These are phyloP conservation scores for Moricandia moricandioides DNA, from an alignment of 345 rosid species.

Conservation along the genomic window DNA sequence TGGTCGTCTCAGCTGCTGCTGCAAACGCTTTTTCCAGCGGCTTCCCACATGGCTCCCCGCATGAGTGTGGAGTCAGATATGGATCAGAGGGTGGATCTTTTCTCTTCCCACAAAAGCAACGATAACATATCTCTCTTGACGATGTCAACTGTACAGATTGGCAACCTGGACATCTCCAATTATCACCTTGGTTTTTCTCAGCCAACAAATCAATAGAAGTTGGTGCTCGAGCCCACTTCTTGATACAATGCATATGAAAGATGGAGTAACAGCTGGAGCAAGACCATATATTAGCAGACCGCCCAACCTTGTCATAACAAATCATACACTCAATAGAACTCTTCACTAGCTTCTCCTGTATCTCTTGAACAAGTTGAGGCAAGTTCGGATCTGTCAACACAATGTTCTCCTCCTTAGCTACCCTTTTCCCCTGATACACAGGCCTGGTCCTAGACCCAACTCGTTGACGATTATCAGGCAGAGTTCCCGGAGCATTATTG, in stretches of 20 bases:
- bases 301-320: conserved; percentile 83
- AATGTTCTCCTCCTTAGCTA: conserved; percentile 34
- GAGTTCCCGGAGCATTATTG: not conserved
- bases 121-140: conserved; percentile 68
- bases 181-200: conserved; percentile 79
- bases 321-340: conserved; percentile 91
- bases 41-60: conserved; percentile 98
- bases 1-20: conserved; percentile 33
- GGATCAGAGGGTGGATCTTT: conserved; percentile 83
- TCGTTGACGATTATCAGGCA: conserved; percentile 29
- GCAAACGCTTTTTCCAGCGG: conserved; percentile 59
- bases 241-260: conserved; percentile 87
- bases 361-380: conserved; percentile 88
- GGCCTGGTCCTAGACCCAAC: conserved; percentile 38
- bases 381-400: conserved; percentile 51
- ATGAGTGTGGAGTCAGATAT: conserved; percentile 94
- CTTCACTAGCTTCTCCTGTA: conserved; percentile 80
- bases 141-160: conserved; percentile 80
- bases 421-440: conserved; percentile 42
- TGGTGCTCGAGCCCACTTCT: conserved; percentile 95
- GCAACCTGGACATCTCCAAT: conserved; percentile 99
- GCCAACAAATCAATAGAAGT: conserved; percentile 76
- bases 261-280: conserved; percentile 93
- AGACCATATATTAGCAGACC: conserved; percentile 83
- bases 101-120: conserved; percentile 86